A percentile compares a stretch with the other conserved stretches of the same genome.
phyloP scores from a whole-genome alignment of 2,329 filamentous ascomycete genomes.

The Pseudofabraea citricarpa region DNA sequence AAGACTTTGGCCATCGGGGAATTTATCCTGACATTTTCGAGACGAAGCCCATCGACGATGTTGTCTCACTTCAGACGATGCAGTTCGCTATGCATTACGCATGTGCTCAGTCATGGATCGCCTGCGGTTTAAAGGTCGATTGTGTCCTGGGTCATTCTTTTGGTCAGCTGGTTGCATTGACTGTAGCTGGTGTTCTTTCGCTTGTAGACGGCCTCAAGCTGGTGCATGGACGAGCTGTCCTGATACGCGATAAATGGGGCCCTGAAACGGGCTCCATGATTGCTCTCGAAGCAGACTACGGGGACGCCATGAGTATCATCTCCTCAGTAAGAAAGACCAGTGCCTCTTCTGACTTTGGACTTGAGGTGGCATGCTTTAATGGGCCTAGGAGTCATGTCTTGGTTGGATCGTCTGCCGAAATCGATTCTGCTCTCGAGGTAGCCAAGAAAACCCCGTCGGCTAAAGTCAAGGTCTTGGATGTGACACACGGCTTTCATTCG shows the following conservation, averaged over 20 bases:
- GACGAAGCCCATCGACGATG: slow-evolving; percentile 5
- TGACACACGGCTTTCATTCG: slow-evolving; percentile 24
- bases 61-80: slow-evolving; percentile 8
- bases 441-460: background rate
- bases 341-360: background rate
- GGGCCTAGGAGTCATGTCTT: slow-evolving; percentile 15
- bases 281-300: slow-evolving; percentile 1
- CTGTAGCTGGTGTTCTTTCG: slow-evolving; percentile 28
- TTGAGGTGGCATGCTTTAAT: background rate
- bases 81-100: slow-evolving; percentile 17
- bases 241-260: slow-evolving; percentile 30
- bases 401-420: slow-evolving; percentile 20
- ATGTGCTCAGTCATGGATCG: slow-evolving; percentile 14
- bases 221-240: slow-evolving; percentile 25
- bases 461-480: slow-evolving; percentile 16
- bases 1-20: slow-evolving; percentile 1
- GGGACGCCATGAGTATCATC: background rate
- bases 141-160: slow-evolving; percentile 32
- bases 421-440: slow-evolving; percentile 14
- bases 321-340: background rate
- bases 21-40: slow-evolving; percentile 14
- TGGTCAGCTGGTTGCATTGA: slow-evolving; percentile 33
- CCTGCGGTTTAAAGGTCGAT: slow-evolving; percentile 9
- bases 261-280: slow-evolving; percentile 31
- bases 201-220: slow-evolving; percentile 27